Base-by-base conservation (phyloP, 129 eudicot species). In the Tanacetum coccineum region DNA sequence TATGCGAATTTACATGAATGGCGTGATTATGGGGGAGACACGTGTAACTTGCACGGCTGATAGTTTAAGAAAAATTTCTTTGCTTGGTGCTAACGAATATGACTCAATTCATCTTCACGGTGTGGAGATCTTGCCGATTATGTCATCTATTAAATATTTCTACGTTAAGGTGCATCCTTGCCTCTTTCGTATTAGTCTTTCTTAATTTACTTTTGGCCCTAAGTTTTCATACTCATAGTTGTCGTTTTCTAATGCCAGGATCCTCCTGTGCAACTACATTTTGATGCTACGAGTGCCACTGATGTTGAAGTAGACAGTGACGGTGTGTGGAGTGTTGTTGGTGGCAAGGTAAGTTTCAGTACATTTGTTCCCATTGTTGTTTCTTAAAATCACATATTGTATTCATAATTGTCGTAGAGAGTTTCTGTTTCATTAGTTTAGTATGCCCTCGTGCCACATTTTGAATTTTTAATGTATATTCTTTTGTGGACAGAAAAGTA, bases 291-390 rank as follows among this genome's bases (percentile, higher is more conserved):
- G 72, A 85, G 82, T 76, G 87, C 79, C 45, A 67, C 68, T 15
- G 91, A 85, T 40, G 78, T 91, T 4, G 96, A 88, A 70, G 95
- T 74, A 76, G 97, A 88, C 50, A 62, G n/a, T 40, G 88, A 79
- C 59, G 97, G 96, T 66, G 92, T 82, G 28, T 91, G 96, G 97
- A 83, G 78, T 62, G 82, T 91, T 74, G 88, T 85, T 57, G 96
- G 97, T 67, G 97, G 97, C 50, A 91, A 91, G 94, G 96, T 87
- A 39, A 58, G 73, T 36, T 59, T 25, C 17, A n/a, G 13, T 74
- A 9, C 10, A 3, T 51, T 13, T 60, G 18, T 67, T n/a, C 62
- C 32, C 18, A 3, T 15, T 18, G 3, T 67, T 59, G 56, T 54
- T 39, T 49, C 45, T 15, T n/a, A 68, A 40, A 45, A 30, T 13